Evolutionary conservation across 2,329 filamentous ascomycete genomes (phyloP), one percentile per base, ranked within the genome.

Genomic region (Sordariomycetes sp.): DNA sequence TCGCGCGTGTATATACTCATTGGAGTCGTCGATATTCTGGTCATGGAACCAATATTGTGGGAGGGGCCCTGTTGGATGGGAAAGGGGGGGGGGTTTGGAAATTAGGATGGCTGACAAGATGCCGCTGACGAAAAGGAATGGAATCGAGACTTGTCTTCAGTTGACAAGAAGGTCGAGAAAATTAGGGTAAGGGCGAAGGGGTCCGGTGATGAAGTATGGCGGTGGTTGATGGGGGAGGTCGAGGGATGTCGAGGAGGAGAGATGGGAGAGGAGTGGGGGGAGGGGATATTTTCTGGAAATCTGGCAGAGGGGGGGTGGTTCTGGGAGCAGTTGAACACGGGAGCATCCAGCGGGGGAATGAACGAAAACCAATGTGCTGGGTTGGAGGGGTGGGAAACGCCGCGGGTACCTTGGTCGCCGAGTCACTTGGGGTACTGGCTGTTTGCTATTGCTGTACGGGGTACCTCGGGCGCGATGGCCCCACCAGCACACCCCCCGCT

Each of bases 1-100:
- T 77, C 63, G 74, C 65, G 68, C 65, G 70, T 72, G 64, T 65
- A 70, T 65, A 67, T 79, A 72, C 74, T 83, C 82, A 85, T 85
- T 74, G 70, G 72, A 68, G 64, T 67, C 64, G 67, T 62, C 63
- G 67, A 70, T 71, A 72, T 70, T 65, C 67, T 72, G 67, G 67
- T 73, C 71, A 73, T 74, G 68, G 70, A 72, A 71, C 66, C 68
- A 68, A 53, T 58, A 53, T 54, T 54, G 46, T 46, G 52, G 52
- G 25, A 63, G 64, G 65, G 62, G 64, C 64, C 53, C 55, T 46
- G 55, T 54, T 52, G 59, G 51, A 60, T 54, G 59, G 53, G 60
- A 59, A 50, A 51, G 46, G 60, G 28, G 34, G n/a, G n/a, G 43
- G 28, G 40, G 50, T 43, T 58, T 43, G 60, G 60, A 59, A 52